Evolutionary conservation across 2,329 filamentous ascomycete species (phyloP), one percentile per base, ranked within the genome.

Genomic region (Penicillium sp.): DNA sequence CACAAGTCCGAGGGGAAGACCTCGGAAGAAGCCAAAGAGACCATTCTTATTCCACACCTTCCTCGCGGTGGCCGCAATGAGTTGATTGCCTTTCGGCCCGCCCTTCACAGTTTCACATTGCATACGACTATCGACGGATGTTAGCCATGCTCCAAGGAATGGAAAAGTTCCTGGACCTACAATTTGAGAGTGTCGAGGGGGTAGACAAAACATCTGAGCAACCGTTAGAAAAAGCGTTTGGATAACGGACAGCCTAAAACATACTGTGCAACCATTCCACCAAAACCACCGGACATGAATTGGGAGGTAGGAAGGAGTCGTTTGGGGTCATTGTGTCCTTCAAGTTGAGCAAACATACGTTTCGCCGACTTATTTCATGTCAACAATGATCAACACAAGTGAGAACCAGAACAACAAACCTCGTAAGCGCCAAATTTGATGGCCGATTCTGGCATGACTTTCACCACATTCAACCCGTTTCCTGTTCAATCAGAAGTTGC

Each of bases 381-480:
- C 46, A 71, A 61, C 47, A 24, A 34, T 18, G 16, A 24, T 11
- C 5, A 13, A 16, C 10, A 24, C 43, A 36, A 24, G 13, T 32
- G 27, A 47, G 27, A 16, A 40, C 27, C 6, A 27, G 13, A 10
- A 22, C 7, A n/a, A 58, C 75, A 66, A 71, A 84, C 84, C 78
- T 99, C 94, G 70, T 97, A 99, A 18, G 92, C 93, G 56, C 94
- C 94, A 72, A 99, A 99, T 75, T 97, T 96, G 71, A 99, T 96
- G 24, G 94, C 93, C 27, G 93, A 97, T 77, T 99, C 94, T 0
- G 94, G 94, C 91, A 97, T 96, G 57, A 99, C 94, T 75, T 99
- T 99, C 68, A 97, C 75, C 2, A 99, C 92, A 65, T 99, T 99
- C 64, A 99, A 80, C 3, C 94, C 94, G 68, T 99, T 99, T 36